Conservation (phyloP, 768 basidiomycete species). For the Mycena amicta region DNA sequence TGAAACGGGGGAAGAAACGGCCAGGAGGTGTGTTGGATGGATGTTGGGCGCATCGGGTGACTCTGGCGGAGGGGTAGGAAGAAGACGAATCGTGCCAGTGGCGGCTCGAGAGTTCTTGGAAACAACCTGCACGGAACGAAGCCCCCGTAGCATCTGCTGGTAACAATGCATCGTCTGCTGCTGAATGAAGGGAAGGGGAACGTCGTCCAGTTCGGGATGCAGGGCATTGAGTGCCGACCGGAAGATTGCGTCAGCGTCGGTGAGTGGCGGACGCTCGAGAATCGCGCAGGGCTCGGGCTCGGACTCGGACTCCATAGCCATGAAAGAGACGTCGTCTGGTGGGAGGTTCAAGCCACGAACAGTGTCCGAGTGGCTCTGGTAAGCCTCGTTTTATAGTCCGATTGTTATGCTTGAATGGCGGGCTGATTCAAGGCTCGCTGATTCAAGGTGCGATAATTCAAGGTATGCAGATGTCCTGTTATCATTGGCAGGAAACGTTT, state of each 20-base stretch:
- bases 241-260: conserved; percentile 34
- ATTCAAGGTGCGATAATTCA: too few relatives aligned
- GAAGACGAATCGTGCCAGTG: neutral
- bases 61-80: neutral
- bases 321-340: too few relatives aligned
- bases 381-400: too few relatives aligned
- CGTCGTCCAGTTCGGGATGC: conserved; percentile 43
- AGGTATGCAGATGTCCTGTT: too few relatives aligned
- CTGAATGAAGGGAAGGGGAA: conserved; percentile 49
- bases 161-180: conserved; percentile 19
- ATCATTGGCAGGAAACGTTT: too few relatives aligned
- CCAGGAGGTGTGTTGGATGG: conserved; percentile 14
- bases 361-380: too few relatives aligned
- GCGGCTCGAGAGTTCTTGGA: neutral
- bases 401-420: too few relatives aligned
- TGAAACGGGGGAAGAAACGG: neutral
- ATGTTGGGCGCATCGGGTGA: neutral
- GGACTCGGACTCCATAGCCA: too few relatives aligned
- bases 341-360: too few relatives aligned
- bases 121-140: neutral
- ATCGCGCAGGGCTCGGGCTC: neutral
- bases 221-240: conserved; percentile 43
- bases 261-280: conserved; percentile 2
- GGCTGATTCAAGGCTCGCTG: too few relatives aligned
- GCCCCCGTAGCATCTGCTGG: neutral